Conservation (phyloP, 495 filamentous ascomycete genomes). For the Amniculicola lignicola region DNA sequence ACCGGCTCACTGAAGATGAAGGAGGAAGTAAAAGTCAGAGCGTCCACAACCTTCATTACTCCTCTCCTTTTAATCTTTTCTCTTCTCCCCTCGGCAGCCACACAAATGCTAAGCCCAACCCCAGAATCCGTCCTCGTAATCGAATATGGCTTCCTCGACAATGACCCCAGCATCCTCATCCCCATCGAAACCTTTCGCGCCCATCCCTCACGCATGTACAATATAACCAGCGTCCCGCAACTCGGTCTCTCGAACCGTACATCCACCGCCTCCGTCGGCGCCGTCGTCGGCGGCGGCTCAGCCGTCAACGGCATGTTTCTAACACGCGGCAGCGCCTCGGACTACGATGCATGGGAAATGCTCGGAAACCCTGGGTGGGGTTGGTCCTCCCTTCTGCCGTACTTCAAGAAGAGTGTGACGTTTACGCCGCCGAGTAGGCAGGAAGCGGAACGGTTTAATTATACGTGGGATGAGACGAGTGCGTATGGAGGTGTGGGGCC, state of each 20-base stretch:
- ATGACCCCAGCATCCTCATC: background rate
- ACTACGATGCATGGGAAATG: slow-evolving; percentile 58
- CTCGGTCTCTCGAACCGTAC: background rate
- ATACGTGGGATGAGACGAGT: slow-evolving; percentile 1
- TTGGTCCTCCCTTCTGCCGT: slow-evolving; percentile 57
- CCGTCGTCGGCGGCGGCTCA: slow-evolving; percentile 35
- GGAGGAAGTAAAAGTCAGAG: too few relatives aligned
- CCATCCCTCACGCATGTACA: background rate
- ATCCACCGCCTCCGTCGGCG: background rate
- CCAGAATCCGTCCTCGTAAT: slow-evolving; percentile 26
- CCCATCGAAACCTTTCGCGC: background rate
- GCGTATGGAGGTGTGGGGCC: slow-evolving; percentile 4
- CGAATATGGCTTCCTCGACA: slow-evolving; percentile 16
- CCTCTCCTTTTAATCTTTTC: too few relatives aligned
- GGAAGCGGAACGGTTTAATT: background rate
- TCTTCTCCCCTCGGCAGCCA: too few relatives aligned
- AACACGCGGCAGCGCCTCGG: slow-evolving; percentile 32
- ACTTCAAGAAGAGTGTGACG: slow-evolving; percentile 53
- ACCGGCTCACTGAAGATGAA: slow-evolving; percentile 24
- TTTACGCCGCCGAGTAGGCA: slow-evolving; percentile 28
- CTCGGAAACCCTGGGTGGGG: slow-evolving; percentile 65
- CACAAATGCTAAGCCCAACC: too few relatives aligned
- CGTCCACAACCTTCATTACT: too few relatives aligned
- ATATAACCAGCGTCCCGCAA: background rate
- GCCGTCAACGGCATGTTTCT: slow-evolving; percentile 37